phyloP scores from a whole-genome alignment of 805 yeast genomes.

The Nakazawaea anatomiae region DNA sequence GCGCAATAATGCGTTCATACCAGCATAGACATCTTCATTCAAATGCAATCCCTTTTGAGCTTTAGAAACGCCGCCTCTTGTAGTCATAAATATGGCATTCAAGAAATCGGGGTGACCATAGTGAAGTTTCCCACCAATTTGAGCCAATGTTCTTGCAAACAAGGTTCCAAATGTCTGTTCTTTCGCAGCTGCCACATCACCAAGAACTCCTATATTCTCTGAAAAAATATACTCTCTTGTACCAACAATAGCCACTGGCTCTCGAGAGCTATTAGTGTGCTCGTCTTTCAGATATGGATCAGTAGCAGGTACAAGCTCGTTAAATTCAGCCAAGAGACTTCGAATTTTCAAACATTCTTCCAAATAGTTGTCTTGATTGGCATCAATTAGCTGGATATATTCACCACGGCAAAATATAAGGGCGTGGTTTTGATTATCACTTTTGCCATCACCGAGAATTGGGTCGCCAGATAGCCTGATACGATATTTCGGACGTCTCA shows the following conservation, averaged over 20 bases:
- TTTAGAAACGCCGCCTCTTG: conserved; percentile 83
- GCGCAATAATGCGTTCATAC: conserved; percentile 70
- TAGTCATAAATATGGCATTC: conserved; percentile 70
- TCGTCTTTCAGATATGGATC: conserved; percentile 24
- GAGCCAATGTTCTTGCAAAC: conserved; percentile 77
- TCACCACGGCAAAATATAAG: conserved; percentile 74
- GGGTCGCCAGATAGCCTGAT: conserved; percentile 74
- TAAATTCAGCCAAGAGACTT: conserved; percentile 71
- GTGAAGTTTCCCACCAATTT: conserved; percentile 77
- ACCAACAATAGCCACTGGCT: conserved; percentile 79
- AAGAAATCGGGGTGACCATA: conserved; percentile 86
- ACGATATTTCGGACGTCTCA: conserved; percentile 55
- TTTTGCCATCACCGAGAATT: conserved; percentile 78
- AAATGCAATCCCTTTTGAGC: conserved; percentile 79
- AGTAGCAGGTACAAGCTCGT: conserved; percentile 33
- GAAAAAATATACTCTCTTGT: conserved; percentile 81
- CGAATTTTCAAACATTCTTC: conserved; percentile 80
- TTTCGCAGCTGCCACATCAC: conserved; percentile 85
- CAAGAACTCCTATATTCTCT: conserved; percentile 75
- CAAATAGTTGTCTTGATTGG: conserved; percentile 77
- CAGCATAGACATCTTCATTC: conserved; percentile 84
- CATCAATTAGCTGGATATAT: conserved; percentile 74
- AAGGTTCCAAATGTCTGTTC: conserved; percentile 86
- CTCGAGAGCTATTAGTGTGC: conserved; percentile 14
- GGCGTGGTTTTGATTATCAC: conserved; percentile 79